phyloP scores from a whole-genome alignment of 345 rosid genomes.

The Gossypium stocksii region DNA sequence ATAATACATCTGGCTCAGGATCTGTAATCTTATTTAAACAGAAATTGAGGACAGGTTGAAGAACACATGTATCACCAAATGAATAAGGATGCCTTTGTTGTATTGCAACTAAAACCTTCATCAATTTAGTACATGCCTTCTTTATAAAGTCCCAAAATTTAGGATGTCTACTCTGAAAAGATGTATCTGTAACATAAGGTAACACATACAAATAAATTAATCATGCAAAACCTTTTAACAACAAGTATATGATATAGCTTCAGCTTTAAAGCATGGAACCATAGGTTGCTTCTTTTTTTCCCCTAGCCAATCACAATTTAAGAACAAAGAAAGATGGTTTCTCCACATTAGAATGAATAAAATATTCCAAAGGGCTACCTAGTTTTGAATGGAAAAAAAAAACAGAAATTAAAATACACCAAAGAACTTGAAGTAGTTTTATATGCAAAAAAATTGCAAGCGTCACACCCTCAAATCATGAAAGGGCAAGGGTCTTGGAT shows the following conservation, averaged over 20 bases:
- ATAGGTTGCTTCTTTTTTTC: not conserved
- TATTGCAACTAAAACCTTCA: conserved; percentile 81
- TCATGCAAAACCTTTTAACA: not conserved
- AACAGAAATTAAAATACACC: conserved; percentile 1
- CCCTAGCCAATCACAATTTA: not conserved
- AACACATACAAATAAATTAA: conserved; percentile 10
- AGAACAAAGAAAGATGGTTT: not conserved
- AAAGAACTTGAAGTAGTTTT: not conserved
- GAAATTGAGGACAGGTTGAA: conserved; percentile 77
- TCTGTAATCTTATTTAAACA: conserved; percentile 82
- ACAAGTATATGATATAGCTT: not conserved
- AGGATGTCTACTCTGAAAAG: conserved; percentile 60
- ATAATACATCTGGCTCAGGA: conserved; percentile 51
- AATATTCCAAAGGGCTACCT: conserved; percentile 5
- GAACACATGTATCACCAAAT: conserved; percentile 85
- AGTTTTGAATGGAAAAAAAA: not conserved
- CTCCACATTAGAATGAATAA: conserved; percentile 5
- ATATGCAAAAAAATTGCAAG: not conserved
- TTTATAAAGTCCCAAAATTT: conserved; percentile 73
- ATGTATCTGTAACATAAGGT: conserved; percentile 50
- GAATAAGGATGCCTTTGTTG: conserved; percentile 93
- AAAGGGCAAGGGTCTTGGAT: not conserved
- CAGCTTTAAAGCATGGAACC: not conserved
- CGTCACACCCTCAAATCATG: not conserved
- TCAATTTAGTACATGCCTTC: conserved; percentile 83